Evolutionary conservation across 768 basidiomycete species (phyloP), one percentile per base, ranked within the genome.

Genomic region (Terana coerulea): DNA sequence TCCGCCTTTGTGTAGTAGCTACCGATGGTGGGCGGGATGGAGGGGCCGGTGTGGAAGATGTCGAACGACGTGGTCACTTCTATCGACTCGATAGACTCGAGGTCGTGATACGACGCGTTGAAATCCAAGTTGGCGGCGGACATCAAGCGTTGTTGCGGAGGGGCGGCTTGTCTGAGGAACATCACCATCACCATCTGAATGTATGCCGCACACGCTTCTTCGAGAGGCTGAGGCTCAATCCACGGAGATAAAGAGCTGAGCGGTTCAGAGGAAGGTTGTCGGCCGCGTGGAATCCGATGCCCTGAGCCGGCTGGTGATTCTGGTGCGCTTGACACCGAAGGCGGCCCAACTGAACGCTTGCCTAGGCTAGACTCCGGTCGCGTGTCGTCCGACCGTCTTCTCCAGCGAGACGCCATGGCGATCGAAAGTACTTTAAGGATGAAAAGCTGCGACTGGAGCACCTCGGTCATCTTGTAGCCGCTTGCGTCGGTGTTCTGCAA

Each of bases 391-490:
- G 73, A 63, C 44, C 72, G 70, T n/a, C 72, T 36, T 30, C 71
- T 75, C 87, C 88, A 92, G 28, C 88, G 82, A 14, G 87, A 83
- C 4, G 88, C 81, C 77, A 95, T 82, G 41, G 84, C 81, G 37
- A 86, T 74, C 0, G 86, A 77, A 11, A 95, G 68, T 21, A 94
- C 83, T 68, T 94, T 91, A 60, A 94, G 75, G 33, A 95, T 69
- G 59, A 90, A 91, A 1, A 95, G 74, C 64, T 94, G 89, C 0
- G 92, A 94, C 62, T 95, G 91, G 3, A 93, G 76, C 36, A 86
- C 78, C 50, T 91, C 86, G 15, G 89, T 73, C 2, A 83, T 72
- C 51, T 78, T 69, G 48, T 73, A 70, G 1, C 79, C 81, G 22
- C 74, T 69, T 12, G 68, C 55, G 59, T 82, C 79, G 54, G 73